phyloP scores from a whole-genome alignment of 768 basidiomycete species.

The Lactifluus subvellereus region DNA sequence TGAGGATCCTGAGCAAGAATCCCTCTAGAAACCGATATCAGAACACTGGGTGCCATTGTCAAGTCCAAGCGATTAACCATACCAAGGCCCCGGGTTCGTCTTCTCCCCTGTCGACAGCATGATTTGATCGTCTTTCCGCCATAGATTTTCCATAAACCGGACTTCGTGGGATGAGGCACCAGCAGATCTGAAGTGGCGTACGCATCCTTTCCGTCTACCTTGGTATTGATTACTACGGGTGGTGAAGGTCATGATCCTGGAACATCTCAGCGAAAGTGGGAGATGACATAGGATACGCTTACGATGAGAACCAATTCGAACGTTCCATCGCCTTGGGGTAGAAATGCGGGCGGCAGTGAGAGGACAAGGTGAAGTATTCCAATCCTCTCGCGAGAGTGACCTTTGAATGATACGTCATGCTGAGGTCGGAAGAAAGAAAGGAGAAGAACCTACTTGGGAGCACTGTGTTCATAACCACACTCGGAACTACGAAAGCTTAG shows the following conservation, averaged over 20 bases:
- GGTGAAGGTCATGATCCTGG: slow-evolving; percentile 25
- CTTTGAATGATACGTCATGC: neutral
- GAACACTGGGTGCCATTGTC: neutral
- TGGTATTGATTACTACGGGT: slow-evolving; percentile 31
- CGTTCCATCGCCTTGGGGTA: slow-evolving; percentile 24
- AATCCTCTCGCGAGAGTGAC: slow-evolving; percentile 23
- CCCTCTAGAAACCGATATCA: slow-evolving; percentile 31
- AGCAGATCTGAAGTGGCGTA: slow-evolving; percentile 43
- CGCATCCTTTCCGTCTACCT: slow-evolving; percentile 34
- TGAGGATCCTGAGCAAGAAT: slow-evolving; percentile 33
- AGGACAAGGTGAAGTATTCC: slow-evolving; percentile 26
- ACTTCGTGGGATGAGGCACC: slow-evolving; percentile 38
- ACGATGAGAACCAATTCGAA: slow-evolving; percentile 27
- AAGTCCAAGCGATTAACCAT: neutral
- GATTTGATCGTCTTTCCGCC: slow-evolving; percentile 31
- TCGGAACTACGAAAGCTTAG: slow-evolving; percentile 22
- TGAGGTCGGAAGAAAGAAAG: neutral
- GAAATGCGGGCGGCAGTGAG: slow-evolving; percentile 21
- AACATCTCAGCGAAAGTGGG: neutral
- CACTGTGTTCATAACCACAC: slow-evolving; percentile 25
- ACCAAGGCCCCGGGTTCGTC: slow-evolving; percentile 33
- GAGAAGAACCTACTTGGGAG: slow-evolving; percentile 20
- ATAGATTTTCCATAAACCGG: slow-evolving; percentile 32
- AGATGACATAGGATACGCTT: neutral
- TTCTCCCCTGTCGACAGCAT: slow-evolving; percentile 33